These are phyloP conservation scores for Fusarium keratoplasticum DNA, from an alignment of 2,329 filamentous ascomycete genomes.

Conservation along the genomic window DNA sequence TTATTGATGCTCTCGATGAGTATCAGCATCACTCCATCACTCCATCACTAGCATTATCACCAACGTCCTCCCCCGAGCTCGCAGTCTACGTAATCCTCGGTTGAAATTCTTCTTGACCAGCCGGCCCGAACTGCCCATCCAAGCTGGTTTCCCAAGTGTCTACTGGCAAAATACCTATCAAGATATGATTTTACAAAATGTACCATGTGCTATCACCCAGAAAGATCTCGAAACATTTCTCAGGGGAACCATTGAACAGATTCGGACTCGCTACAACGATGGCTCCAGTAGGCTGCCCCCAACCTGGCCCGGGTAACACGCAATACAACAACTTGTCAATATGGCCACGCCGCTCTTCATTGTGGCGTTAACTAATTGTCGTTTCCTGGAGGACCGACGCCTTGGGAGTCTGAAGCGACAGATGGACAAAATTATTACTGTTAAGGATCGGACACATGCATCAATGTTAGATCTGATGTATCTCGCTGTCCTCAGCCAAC, in stretches of 20 bases:
- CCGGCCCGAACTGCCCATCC: slow-evolving; percentile 54
- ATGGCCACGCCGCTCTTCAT: slow-evolving; percentile 1
- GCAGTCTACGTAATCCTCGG: slow-evolving; percentile 15
- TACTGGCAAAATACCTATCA: neutral
- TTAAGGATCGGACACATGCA: neutral
- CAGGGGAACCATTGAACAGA: neutral
- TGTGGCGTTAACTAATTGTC: neutral
- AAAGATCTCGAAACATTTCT: neutral
- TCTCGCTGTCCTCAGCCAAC: neutral
- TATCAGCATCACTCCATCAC: slow-evolving; percentile 43
- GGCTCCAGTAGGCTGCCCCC: neutral
- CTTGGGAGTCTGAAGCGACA: neutral
- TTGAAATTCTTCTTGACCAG: slow-evolving; percentile 56
- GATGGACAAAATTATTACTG: neutral
- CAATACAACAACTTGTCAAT: neutral
- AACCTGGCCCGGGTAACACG: neutral
- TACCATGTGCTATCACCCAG: slow-evolving; percentile 33
- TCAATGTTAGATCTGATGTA: neutral
- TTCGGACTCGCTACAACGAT: neutral
- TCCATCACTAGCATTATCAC: slow-evolving; percentile 48
- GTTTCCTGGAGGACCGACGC: neutral
- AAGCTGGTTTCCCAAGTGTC: slow-evolving; percentile 47
- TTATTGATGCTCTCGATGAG: slow-evolving; percentile 51
- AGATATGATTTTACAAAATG: slow-evolving; percentile 26
- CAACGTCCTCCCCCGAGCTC: slow-evolving; percentile 34